Base-by-base conservation (phyloP, 1,284 basidiomycete genomes). In the Garcileccinum viscosum region DNA sequence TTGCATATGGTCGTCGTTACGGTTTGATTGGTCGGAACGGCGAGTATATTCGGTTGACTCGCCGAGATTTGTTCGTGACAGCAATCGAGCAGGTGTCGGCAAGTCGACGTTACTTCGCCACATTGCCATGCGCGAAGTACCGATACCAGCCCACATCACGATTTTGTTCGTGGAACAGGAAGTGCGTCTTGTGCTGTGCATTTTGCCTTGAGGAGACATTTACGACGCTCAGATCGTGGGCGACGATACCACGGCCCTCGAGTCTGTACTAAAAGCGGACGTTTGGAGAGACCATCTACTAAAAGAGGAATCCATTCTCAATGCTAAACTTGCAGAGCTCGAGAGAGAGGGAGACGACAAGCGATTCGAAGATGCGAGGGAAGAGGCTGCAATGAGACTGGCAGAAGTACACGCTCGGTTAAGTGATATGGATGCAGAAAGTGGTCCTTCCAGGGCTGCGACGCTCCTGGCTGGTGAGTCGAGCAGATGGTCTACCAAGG, bases 101-200 rank as follows among this genome's bases (percentile, higher is more conserved):
- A 99, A 99, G 85, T 98, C 96, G 27, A 99, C 98, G 3, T 87
- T 99, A n/a, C 87, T 99, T 42, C 92, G 97, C 62, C 93, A 98
- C 80, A 95, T 99, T 78, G 95, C 98, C 1, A 88, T 99, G 84
- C 91, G 98, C 77, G 98, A 99, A 77, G 92, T 99, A 15, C 92
- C 95, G 14, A 93, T 98, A 69, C 96, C 96, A 14, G 85, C 94
- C 0, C 94, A 99, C 80, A 98, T 99, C 78, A 97, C 95, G 2
- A 97, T 99, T 70, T 86, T 99, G 38, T 98, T 99, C 78, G 98
- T 99, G 70, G 98, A 99, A 81, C 98, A 99, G 84, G 98, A 99
- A 83, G 94, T 94, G 70, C 30, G 69, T 72, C 56, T 17, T n/a
- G 38, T 67, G 11, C 19, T 14, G n/a, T 42, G 15, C 30, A 5